phyloP scores from a whole-genome alignment of 441 rosid species.

The Kokia cookei region DNA sequence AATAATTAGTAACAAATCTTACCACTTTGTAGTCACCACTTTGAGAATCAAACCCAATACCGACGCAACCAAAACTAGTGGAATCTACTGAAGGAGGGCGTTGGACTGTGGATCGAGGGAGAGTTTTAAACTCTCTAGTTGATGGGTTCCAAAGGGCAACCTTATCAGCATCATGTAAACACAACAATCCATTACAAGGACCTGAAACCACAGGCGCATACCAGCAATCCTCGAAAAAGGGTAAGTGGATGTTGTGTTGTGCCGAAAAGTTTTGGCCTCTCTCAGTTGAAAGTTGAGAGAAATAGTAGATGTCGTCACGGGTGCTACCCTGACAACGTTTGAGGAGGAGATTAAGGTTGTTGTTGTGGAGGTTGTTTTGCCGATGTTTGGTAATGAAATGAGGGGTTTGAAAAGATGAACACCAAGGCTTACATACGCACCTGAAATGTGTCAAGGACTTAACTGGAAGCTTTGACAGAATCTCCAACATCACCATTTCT shows the following conservation, averaged over 20 bases:
- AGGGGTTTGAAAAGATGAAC: background rate
- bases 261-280: background rate
- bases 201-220: background rate
- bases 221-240: background rate
- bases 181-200: conserved; percentile 8
- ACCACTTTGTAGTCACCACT: conserved; percentile 5
- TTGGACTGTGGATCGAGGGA: background rate
- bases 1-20: conserved; percentile 2
- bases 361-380: background rate
- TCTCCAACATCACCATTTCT: background rate
- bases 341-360: background rate
- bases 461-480: background rate
- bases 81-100: background rate
- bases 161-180: background rate
- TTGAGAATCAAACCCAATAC: conserved; percentile 14
- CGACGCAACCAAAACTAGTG: background rate
- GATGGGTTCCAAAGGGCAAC: conserved; percentile 9
- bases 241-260: background rate
- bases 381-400: background rate
- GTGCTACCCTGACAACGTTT: background rate
- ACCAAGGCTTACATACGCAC: background rate
- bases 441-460: background rate
- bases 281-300: background rate
- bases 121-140: conserved; percentile 3
- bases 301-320: background rate